Evolutionary conservation across 2,329 filamentous ascomycete species (phyloP), one percentile per base, ranked within the genome.

Genomic region (Mycosphaerella arachidis): DNA sequence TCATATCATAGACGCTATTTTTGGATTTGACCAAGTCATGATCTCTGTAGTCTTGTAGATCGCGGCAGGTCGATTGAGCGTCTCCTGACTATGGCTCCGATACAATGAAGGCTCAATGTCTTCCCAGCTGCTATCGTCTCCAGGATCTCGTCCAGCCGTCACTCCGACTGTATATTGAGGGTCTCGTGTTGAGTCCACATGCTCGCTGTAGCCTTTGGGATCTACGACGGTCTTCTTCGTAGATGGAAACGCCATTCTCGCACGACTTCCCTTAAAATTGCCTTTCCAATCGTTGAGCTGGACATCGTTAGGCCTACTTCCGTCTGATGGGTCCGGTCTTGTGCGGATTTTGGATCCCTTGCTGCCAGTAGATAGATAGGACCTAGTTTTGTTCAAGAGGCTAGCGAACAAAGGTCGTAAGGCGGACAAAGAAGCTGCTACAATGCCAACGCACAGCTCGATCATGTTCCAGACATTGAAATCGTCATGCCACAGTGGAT

Each of bases 381-480:
- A 43, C 45, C 59, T 67, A 27, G 65, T 65, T 16, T 40, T 62
- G 10, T 57, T 57, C 12, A 67, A 29, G 18, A 67, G 57, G 46
- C 59, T 53, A 10, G 56, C 55, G 29, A 67, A 65, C 7, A 68
- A 55, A 4, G 67, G 67, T 48, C 66, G 62, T 29, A 81, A 71
- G 13, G 78, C 75, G 0, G 77, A 77, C 0, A 79, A 66, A 0
- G 73, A 78, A 5, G 76, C 76, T 1, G 78, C 77, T 1, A 78
- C 69, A 48, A 79, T 77, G 3, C 77, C 78, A 6, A 79, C 66
- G 50, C 75, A 75, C 29, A 80, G 72, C 60, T 81, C 77, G 54
- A 79, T 73, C 60, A 72, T 75, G 62, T 76, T 76, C 77, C 77
- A 80, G 10, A 80, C 70, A 43, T 75, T 76, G 67, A 79, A 79